Evolutionary conservation across 768 basidiomycete genomes (phyloP).

Genomic region (Boletellus ananiceps): DNA sequence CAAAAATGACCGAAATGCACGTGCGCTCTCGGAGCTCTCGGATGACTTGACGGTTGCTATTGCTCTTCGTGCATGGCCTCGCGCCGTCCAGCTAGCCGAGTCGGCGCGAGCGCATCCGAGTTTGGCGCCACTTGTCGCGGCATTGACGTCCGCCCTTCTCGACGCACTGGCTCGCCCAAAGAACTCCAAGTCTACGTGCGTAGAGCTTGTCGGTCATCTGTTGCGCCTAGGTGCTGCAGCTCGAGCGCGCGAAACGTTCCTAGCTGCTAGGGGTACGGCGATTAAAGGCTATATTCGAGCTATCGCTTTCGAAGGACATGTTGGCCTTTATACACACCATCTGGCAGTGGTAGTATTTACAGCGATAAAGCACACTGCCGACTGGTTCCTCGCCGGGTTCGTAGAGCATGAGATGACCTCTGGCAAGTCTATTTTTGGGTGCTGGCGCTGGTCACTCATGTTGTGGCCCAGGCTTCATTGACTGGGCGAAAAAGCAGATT

Average conservation of each 20-base stretch:
- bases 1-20: constrained; percentile 72
- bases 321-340: constrained; percentile 81
- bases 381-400: constrained; percentile 96
- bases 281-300: constrained; percentile 75
- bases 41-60: constrained; percentile 92
- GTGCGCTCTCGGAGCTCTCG: constrained; percentile 88
- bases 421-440: constrained; percentile 45
- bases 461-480: constrained; percentile 68
- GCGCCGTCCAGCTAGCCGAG: constrained; percentile 80
- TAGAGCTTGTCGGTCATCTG: constrained; percentile 68
- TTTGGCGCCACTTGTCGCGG: constrained; percentile 59
- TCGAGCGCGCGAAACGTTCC: constrained; percentile 77
- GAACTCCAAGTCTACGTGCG: constrained; percentile 72
- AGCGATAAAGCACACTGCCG: constrained; percentile 92
- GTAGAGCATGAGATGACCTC: constrained; percentile 94
- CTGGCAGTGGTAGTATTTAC: constrained; percentile 89
- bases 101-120: constrained; percentile 69
- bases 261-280: constrained; percentile 70
- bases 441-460: not conserved
- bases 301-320: constrained; percentile 87
- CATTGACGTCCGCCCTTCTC: constrained; percentile 66
- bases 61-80: constrained; percentile 82
- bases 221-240: constrained; percentile 70
- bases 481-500: constrained; percentile 88
- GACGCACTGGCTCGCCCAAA: constrained; percentile 68